These are phyloP conservation scores for Hortaea sp. DNA, from an alignment of 2,329 filamentous ascomycete genomes.

Conservation along the genomic window DNA sequence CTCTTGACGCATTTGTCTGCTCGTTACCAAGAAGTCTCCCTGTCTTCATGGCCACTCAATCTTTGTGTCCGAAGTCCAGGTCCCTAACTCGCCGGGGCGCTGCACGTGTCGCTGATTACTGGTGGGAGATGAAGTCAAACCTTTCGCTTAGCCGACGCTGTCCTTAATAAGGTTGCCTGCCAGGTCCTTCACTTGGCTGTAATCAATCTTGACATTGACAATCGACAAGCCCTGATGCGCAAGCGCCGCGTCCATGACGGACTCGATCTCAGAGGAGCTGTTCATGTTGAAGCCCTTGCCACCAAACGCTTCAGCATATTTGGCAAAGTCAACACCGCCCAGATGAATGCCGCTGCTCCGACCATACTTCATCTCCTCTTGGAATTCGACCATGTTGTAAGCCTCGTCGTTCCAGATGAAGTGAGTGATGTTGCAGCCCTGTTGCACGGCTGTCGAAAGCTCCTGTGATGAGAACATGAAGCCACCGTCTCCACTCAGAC, in stretches of 20 bases:
- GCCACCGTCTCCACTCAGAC: slow-evolving; percentile 38
- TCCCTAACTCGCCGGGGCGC: no score
- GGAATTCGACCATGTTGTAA: slow-evolving; percentile 44
- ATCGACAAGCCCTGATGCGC: slow-evolving; percentile 33
- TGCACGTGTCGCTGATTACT: no score
- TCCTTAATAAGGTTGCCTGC: slow-evolving; percentile 31
- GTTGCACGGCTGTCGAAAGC: slow-evolving; percentile 36
- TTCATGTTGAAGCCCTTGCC: slow-evolving; percentile 36
- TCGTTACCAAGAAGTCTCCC: no score
- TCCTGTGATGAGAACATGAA: slow-evolving; percentile 42
- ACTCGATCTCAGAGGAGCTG: slow-evolving; percentile 31
- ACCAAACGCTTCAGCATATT: slow-evolving; percentile 38
- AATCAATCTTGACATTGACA: slow-evolving; percentile 41
- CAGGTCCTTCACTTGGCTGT: slow-evolving; percentile 32
- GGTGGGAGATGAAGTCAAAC: no score
- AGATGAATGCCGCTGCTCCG: slow-evolving; percentile 35
- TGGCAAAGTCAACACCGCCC: slow-evolving; percentile 39
- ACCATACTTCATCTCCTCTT: slow-evolving; percentile 42
- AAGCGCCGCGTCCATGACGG: slow-evolving; percentile 35
- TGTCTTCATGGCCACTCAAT: no score
- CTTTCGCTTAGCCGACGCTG: slow-evolving; percentile 16
- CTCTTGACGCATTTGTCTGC: no score
- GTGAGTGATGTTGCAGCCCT: slow-evolving; percentile 40
- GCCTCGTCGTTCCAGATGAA: slow-evolving; percentile 42
- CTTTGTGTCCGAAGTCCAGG: no score